These are phyloP conservation scores for Paracoccidioides brasiliensis DNA, from an alignment of 2,329 filamentous ascomycete genomes.

Conservation along the genomic window DNA sequence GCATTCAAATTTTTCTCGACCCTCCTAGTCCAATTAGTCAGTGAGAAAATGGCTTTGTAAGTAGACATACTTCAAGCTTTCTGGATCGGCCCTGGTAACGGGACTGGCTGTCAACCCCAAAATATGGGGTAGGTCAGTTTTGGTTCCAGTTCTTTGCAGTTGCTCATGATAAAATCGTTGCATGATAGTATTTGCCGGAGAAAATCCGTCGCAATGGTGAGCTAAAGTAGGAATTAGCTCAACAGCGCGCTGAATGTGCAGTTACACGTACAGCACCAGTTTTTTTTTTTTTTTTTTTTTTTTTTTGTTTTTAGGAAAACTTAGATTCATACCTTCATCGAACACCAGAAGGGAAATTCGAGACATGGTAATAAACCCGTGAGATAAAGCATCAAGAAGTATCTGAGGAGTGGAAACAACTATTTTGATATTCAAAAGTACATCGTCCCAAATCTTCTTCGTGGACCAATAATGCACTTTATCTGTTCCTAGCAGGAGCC, in stretches of 20 bases:
- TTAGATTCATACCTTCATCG: slow-evolving; percentile 54
- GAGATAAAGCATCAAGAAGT: slow-evolving; percentile 57
- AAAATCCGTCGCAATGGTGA: slow-evolving; percentile 56
- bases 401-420: slow-evolving; percentile 68
- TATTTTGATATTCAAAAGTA: slow-evolving; percentile 52
- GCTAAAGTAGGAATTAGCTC: slow-evolving; percentile 37
- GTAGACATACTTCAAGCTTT: slow-evolving; percentile 38
- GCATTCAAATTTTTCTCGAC: slow-evolving; percentile 62
- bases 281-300: background rate
- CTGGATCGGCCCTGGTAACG: slow-evolving; percentile 39
- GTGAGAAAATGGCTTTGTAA: background rate
- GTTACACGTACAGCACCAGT: background rate
- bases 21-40: slow-evolving; percentile 18
- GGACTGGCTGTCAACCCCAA: slow-evolving; percentile 74
- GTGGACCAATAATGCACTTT: slow-evolving; percentile 62
- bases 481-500: slow-evolving; percentile 54
- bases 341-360: slow-evolving; percentile 59
- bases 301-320: background rate
- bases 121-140: slow-evolving; percentile 45
- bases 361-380: slow-evolving; percentile 57
- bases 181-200: slow-evolving; percentile 61
- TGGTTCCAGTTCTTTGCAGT: slow-evolving; percentile 22
- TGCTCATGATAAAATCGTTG: slow-evolving; percentile 50
- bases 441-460: slow-evolving; percentile 51
- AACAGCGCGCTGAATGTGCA: no score